Percentiles rank a stretch among this genome's conserved stretches.
Conservation (phyloP, 768 basidiomycete genomes). For the Phanerochaete sordida region DNA sequence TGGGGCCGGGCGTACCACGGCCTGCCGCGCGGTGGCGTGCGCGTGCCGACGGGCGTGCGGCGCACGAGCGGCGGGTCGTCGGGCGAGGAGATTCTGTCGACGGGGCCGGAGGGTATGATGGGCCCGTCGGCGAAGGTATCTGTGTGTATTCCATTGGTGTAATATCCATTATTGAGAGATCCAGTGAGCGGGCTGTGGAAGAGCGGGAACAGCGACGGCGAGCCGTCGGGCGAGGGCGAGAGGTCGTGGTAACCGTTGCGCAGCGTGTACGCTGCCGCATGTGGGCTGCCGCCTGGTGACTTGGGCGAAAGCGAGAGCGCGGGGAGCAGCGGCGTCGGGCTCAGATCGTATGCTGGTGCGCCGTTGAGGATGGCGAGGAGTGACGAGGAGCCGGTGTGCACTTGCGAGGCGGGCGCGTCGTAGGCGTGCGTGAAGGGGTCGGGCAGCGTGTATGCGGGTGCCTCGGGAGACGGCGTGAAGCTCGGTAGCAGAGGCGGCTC, state of each 20-base stretch:
- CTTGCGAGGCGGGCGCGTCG: too few relatives aligned
- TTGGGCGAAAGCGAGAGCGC: too few relatives aligned
- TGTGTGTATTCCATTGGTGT: too few relatives aligned
- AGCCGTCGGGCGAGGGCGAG: not conserved
- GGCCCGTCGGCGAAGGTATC: not conserved
- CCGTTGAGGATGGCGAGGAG: constrained; percentile 6
- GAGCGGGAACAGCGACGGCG: not conserved
- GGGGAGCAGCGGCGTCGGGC: too few relatives aligned
- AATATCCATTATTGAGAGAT: too few relatives aligned
- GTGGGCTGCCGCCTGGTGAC: not conserved
- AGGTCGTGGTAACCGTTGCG: not conserved
- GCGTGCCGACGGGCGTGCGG: constrained; percentile 6
- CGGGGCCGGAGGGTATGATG: not conserved
- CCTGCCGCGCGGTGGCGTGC: not conserved
- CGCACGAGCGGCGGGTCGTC: constrained; percentile 8
- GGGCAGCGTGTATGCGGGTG: not conserved
- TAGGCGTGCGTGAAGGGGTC: too few relatives aligned
- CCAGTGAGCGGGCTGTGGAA: not conserved
- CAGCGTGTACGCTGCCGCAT: too few relatives aligned
- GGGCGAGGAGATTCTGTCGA: not conserved
- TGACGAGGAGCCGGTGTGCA: not conserved
- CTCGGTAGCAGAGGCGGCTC: not conserved
- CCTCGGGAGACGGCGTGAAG: not conserved
- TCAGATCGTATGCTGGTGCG: too few relatives aligned
- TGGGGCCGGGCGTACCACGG: not conserved